These are phyloP conservation scores for Dendrobium nobile DNA, from an alignment of 106 monocot species.

Conservation along the genomic window DNA sequence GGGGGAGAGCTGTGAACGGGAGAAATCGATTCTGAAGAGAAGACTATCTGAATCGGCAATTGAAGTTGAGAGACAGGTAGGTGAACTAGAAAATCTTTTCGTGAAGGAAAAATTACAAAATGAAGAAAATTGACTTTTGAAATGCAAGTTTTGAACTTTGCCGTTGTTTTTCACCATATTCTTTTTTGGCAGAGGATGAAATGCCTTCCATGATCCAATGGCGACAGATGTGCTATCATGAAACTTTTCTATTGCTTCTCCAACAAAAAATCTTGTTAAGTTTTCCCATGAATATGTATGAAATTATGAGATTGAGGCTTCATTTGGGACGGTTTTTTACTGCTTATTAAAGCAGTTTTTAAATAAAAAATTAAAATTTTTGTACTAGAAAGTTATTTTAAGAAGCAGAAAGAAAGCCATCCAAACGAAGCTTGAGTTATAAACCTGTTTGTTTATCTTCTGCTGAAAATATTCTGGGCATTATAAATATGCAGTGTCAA, in stretches of 20 bases:
- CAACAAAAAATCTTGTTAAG: background rate
- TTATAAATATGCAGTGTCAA: background rate
- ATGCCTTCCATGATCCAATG: constrained; percentile 17
- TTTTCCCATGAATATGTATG: background rate
- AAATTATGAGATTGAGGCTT: background rate
- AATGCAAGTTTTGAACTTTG: background rate
- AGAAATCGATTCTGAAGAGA: constrained; percentile 60
- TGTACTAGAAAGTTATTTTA: too few species aligned
- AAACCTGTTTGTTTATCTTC: background rate
- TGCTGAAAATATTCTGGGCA: background rate
- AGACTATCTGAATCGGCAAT: constrained; percentile 49
- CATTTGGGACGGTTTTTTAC: too few species aligned
- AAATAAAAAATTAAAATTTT: too few species aligned
- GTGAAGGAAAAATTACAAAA: background rate
- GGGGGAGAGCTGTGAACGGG: constrained; percentile 42
- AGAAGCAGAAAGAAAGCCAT: too few species aligned
- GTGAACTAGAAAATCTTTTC: background rate
- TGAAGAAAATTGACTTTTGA: background rate
- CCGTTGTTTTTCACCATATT: background rate
- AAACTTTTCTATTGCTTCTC: background rate
- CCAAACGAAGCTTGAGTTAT: background rate
- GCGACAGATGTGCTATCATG: too few species aligned
- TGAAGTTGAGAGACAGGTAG: constrained; percentile 68
- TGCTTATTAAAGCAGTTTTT: too few species aligned
- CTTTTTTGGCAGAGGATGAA: constrained; percentile 16